A percentile compares a stretch with the other conserved stretches of the same genome.
Conservation (phyloP, 225 moss, liverwort and hornwort species). For the Polytrichum formosum region DNA sequence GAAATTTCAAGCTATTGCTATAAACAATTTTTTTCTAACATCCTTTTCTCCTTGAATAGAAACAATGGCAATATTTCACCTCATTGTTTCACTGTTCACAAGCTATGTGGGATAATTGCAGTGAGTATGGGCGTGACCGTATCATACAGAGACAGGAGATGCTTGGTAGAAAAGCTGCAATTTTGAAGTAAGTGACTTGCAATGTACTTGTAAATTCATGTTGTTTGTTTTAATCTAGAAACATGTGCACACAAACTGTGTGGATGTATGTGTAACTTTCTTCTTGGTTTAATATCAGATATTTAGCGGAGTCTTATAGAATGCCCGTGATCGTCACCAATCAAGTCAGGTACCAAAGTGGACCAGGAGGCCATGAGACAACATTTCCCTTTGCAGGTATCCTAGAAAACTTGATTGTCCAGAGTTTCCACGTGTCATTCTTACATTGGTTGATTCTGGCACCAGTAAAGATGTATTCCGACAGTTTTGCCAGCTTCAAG, state of each 20-base stretch:
- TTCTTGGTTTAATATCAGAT: conserved; percentile 30
- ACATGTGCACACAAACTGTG: too few species aligned
- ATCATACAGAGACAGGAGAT: conserved; percentile 61
- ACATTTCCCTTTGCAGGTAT: conserved; percentile 30
- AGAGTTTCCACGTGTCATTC: too few species aligned
- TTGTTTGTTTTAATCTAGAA: too few species aligned
- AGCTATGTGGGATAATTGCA: conserved; percentile 29
- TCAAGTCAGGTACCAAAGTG: conserved; percentile 62
- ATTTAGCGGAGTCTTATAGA: conserved; percentile 67
- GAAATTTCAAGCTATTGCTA: too few species aligned
- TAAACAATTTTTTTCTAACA: too few species aligned
- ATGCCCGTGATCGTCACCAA: conserved; percentile 78
- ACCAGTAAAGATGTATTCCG: too few species aligned
- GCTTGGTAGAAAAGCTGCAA: conserved; percentile 63
- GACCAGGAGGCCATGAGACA: conserved; percentile 27
- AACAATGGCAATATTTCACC: too few species aligned
- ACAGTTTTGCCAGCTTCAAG: too few species aligned
- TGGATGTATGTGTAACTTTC: neutral
- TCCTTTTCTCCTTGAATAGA: too few species aligned
- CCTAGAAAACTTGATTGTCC: too few species aligned
- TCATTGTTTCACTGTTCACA: neutral
- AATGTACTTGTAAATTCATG: too few species aligned
- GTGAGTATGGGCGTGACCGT: conserved; percentile 65
- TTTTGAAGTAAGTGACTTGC: conserved; percentile 52
- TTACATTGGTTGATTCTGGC: too few species aligned